A percentile compares a stretch with the other conserved stretches of the same genome.
Conservation (phyloP, 441 rosid genomes). For the Theobroma grandiflorum region DNA sequence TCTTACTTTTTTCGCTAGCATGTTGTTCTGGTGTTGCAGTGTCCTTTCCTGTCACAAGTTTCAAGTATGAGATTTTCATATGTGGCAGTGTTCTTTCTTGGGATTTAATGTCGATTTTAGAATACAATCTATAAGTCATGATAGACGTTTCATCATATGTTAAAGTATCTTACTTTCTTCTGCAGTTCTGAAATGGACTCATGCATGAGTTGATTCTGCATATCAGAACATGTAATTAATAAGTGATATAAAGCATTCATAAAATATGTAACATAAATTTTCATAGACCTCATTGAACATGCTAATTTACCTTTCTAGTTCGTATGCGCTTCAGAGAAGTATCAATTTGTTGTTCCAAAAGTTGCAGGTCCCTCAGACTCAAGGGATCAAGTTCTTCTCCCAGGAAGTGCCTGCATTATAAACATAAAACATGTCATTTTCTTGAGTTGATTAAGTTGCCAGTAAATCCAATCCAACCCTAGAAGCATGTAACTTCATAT, state of each 20-base stretch:
- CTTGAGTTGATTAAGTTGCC: background rate
- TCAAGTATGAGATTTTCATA: background rate
- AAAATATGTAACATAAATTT: background rate
- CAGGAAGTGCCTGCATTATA: conserved; percentile 43
- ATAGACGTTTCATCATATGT: background rate
- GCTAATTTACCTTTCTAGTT: conserved; percentile 46
- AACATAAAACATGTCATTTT: background rate
- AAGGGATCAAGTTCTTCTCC: conserved; percentile 63
- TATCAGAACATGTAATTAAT: background rate
- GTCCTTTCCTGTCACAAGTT: conserved; percentile 50
- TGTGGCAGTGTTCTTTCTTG: background rate
- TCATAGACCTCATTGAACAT: background rate
- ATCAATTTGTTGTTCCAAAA: conserved; percentile 71
- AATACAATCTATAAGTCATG: background rate
- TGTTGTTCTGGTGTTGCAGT: conserved; percentile 53
- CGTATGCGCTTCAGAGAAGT: conserved; percentile 63
- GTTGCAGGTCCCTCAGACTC: conserved; percentile 59
- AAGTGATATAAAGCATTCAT: conserved; percentile 1
- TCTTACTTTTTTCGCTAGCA: conserved; percentile 54
- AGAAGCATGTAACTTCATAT: conserved; percentile 6
- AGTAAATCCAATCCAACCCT: conserved; percentile 1
- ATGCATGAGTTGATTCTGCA: conserved; percentile 62
- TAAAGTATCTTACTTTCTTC: conserved; percentile 48
- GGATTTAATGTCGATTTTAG: background rate
- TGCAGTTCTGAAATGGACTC: conserved; percentile 57